Evolutionary conservation across 257 asterid species (phyloP).

Genomic region (Solanum dulcamara): DNA sequence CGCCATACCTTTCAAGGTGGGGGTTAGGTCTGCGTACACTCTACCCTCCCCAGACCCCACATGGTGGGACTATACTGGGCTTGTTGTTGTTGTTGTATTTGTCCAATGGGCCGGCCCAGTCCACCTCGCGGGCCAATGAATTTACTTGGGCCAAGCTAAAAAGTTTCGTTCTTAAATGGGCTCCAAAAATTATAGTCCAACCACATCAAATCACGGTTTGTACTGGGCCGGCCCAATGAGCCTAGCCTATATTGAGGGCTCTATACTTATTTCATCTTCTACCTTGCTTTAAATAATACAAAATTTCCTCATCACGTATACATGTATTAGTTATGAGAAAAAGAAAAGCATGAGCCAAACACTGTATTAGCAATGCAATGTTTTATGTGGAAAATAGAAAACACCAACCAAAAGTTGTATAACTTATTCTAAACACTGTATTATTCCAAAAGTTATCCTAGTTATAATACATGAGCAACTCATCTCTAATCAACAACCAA

Average conservation of each 20-base stretch:
- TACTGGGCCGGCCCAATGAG: not conserved
- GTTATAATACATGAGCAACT: not conserved
- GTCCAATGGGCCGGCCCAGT: not conserved
- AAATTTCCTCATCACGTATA: not conserved
- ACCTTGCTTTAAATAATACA: not conserved
- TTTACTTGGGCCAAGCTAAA: not conserved
- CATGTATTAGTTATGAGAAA: not conserved
- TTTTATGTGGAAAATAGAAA: not conserved
- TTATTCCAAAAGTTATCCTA: not conserved
- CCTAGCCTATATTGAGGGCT: not conserved
- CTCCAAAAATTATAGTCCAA: not conserved
- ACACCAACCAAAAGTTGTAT: not conserved
- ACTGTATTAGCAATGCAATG: not conserved
- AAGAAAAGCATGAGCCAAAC: not conserved
- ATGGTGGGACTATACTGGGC: no score
- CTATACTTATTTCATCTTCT: not conserved
- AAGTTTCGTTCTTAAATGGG: not conserved
- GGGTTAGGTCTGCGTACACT: no score
- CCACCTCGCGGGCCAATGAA: not conserved
- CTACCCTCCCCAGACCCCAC: no score
- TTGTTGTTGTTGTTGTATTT: no score
- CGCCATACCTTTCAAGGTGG: no score
- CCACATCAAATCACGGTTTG: not conserved
- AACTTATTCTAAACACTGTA: not conserved
- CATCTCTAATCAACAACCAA: not conserved